Percentiles rank a stretch among this genome's conserved stretches.
phyloP scores from a whole-genome alignment of 2,329 filamentous ascomycete species.

The Fusarium anthophilum region DNA sequence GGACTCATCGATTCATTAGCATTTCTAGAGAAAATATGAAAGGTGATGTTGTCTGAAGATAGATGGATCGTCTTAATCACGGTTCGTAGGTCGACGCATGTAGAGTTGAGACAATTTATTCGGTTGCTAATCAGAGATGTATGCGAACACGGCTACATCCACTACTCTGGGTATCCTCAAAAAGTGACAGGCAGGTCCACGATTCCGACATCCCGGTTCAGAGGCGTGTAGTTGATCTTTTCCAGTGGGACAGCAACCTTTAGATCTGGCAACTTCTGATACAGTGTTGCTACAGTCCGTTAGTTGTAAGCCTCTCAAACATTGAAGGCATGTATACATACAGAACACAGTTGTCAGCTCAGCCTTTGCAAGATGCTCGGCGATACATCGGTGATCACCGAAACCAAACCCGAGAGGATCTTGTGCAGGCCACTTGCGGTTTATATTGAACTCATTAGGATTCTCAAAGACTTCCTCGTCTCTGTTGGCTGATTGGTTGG shows the following conservation, averaged over 20 bases:
- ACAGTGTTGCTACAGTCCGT: not conserved
- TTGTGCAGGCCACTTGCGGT: constrained; percentile 44
- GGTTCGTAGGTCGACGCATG: fast-evolving
- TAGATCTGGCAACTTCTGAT: constrained; percentile 8
- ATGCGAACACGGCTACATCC: not conserved
- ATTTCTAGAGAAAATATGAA: too few relatives aligned
- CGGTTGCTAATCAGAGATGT: not conserved
- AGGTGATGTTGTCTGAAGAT: too few relatives aligned
- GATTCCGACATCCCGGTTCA: constrained; percentile 17
- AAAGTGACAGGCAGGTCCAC: constrained; percentile 13
- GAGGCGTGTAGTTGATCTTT: constrained; percentile 22
- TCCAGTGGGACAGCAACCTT: constrained; percentile 5
- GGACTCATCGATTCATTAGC: not conserved
- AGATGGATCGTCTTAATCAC: fast-evolving
- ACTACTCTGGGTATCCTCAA: not conserved
- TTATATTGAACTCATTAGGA: constrained; percentile 56
- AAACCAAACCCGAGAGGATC: constrained; percentile 57
- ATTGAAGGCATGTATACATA: not conserved
- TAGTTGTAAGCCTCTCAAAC: fast-evolving
- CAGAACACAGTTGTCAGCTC: constrained; percentile 18
- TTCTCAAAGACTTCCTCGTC: constrained; percentile 55
- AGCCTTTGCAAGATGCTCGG: constrained; percentile 53
- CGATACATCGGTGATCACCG: constrained; percentile 57
- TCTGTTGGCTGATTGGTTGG: constrained; percentile 58
- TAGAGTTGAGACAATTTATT: not conserved